These are phyloP conservation scores for Cerrena zonata DNA, from an alignment of 1,284 basidiomycete genomes.

Conservation along the genomic window DNA sequence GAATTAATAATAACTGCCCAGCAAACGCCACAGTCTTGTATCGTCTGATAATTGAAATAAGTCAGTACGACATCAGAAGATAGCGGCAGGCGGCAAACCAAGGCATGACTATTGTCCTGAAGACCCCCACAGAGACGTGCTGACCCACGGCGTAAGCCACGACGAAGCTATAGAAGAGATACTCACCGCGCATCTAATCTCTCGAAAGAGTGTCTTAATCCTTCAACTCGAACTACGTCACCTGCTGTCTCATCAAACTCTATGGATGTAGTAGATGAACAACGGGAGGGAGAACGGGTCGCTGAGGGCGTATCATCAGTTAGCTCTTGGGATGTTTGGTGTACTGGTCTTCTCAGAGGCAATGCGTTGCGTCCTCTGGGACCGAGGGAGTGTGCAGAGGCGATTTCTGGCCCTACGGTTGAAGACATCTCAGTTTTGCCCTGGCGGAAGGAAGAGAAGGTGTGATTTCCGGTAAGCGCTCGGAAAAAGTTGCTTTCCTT, in stretches of 20 bases:
- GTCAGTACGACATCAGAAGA: constrained; percentile 2
- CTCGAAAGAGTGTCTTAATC: constrained; percentile 55
- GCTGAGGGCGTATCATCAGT: constrained; percentile 3
- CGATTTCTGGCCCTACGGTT: constrained; percentile 25
- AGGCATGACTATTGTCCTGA: constrained; percentile 18
- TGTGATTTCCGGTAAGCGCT: constrained; percentile 16
- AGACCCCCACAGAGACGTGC: constrained; percentile 12
- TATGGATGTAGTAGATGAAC: constrained; percentile 38
- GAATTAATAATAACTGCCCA: constrained; percentile 50
- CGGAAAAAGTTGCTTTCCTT: constrained; percentile 17
- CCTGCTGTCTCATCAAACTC: constrained; percentile 37
- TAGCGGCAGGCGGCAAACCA: constrained; percentile 8
- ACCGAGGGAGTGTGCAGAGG: constrained; percentile 14
- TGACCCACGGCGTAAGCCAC: constrained; percentile 19
- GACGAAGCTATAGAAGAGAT: constrained; percentile 7
- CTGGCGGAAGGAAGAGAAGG: constrained; percentile 13
- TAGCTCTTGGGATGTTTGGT: constrained; percentile 16
- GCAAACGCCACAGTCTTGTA: constrained; percentile 61
- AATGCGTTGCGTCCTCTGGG: constrained; percentile 14
- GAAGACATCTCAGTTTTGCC: constrained; percentile 20
- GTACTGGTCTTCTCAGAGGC: constrained; percentile 18
- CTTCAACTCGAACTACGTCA: constrained; percentile 51
- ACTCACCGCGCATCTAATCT: constrained; percentile 72
- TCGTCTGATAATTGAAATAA: constrained; percentile 41
- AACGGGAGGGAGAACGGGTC: constrained; percentile 22